Percentiles rank a stretch among this genome's conserved stretches.
These are phyloP conservation scores for Penicillium cataractarum DNA, from an alignment of 495 filamentous ascomycete genomes.

Conservation along the genomic window DNA sequence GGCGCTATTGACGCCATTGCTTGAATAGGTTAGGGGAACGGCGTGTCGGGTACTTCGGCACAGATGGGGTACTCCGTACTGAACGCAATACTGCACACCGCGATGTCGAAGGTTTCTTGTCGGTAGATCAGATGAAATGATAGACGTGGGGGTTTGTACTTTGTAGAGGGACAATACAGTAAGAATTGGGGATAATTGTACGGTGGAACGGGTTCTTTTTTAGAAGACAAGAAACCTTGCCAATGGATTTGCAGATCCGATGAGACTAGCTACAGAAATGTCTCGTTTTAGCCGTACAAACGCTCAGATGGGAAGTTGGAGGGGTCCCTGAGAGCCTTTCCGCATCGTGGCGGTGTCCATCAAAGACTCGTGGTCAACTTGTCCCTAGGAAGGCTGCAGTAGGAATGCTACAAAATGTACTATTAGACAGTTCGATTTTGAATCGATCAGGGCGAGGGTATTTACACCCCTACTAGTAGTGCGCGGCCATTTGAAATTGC, in stretches of 20 bases:
- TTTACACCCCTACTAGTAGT: neutral
- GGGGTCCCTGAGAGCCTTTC: neutral
- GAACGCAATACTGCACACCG: too few species aligned
- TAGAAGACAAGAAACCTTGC: neutral
- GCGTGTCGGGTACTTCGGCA: neutral
- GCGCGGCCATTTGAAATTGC: neutral
- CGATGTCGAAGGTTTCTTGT: conserved; percentile 1
- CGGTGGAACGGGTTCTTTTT: too few species aligned
- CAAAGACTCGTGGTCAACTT: neutral
- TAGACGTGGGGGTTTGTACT: neutral
- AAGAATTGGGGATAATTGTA: too few species aligned
- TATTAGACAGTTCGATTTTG: neutral
- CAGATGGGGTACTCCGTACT: neutral
- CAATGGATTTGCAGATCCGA: neutral
- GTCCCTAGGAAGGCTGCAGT: neutral
- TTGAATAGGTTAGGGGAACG: neutral
- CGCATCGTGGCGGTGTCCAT: neutral
- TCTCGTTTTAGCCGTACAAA: neutral
- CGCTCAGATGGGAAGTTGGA: neutral
- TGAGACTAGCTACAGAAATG: neutral
- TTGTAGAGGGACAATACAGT: neutral
- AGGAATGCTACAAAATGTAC: neutral
- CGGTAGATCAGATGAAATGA: neutral
- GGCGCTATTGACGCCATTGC: conserved; percentile 1
- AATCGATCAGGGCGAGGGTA: neutral